Conservation (phyloP, 352 stramenopile genomes). For the Globisporangium canariense region DNA sequence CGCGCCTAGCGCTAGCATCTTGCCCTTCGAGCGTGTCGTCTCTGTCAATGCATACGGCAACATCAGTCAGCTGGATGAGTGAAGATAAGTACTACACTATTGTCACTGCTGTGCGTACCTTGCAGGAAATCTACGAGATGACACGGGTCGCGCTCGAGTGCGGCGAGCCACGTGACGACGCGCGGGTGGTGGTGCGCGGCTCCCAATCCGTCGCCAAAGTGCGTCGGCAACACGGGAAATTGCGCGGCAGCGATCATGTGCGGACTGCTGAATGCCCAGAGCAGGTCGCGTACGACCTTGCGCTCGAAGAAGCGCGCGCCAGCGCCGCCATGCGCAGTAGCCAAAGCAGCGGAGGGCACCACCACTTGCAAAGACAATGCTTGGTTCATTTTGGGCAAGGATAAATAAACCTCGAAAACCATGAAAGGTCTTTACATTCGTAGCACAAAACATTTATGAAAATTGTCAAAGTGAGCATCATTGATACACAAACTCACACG, state of each 20-base stretch:
- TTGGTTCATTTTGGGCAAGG: background rate
- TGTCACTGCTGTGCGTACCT: slow-evolving; percentile 23
- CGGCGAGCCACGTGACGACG: slow-evolving; percentile 48
- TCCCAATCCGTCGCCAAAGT: slow-evolving; percentile 24
- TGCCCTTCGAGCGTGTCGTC: slow-evolving; percentile 27
- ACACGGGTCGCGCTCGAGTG: slow-evolving; percentile 36
- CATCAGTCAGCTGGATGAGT: background rate
- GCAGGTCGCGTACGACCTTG: slow-evolving; percentile 67
- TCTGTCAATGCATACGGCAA: slow-evolving; percentile 18
- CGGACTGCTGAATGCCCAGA: slow-evolving; percentile 58
- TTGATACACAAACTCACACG: background rate
- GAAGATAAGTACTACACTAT: background rate
- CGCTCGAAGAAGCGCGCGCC: slow-evolving; percentile 20
- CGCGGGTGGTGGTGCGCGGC: slow-evolving; percentile 18
- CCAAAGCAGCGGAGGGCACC: too few relatives aligned
- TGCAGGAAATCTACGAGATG: slow-evolving; percentile 50
- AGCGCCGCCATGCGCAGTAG: too few relatives aligned
- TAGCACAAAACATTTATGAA: background rate
- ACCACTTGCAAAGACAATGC: too few relatives aligned
- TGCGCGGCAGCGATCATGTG: slow-evolving; percentile 40
- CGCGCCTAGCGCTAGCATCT: slow-evolving; percentile 51
- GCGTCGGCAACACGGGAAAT: slow-evolving; percentile 45
- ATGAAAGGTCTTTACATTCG: too few relatives aligned
- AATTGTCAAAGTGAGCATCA: background rate
- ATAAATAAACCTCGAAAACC: too few relatives aligned